Evolutionary conservation across 179 eudicot genomes (phyloP), one percentile per base, ranked within the genome.

Genomic region (Silene coronaria): DNA sequence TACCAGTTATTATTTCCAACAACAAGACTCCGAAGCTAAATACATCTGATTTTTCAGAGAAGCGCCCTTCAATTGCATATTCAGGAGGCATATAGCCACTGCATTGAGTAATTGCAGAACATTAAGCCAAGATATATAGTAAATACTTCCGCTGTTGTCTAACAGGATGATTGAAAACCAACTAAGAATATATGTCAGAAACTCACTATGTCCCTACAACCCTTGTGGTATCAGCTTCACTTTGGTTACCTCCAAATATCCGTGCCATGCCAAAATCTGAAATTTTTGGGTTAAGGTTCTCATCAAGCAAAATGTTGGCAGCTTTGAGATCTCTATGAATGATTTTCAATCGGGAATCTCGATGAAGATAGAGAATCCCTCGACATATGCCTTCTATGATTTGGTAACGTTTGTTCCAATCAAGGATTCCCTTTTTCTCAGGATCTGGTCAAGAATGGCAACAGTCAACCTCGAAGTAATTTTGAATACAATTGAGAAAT

Each of bases 61-160:
- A 86, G 6, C 30, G 59, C 3, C 89, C 89, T 16, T 73, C 67
- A 77, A 84, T 83, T 71, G 86, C 90, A 76, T 88, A 86, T 69
- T 87, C 88, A 0, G 87, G 89, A 34, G 89, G 77, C 88, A 88
- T 87, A 38, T 84, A 82, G 13, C 90, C 88, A 14, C 90, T 88
- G 71, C 38, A 81, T 8, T 3, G 23, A 27, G n/a, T 30, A 28
- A 11, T 42, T 42, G 21, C 38, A 69, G 23, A 66, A 34, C 22
- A 51, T 59, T 24, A 69, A 69, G 24, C 32, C 48, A 46, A 69
- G 19, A 16, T 28, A 24, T 28, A 55, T 21, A 34, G 46, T 13
- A 21, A 22, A 17, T 66, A 34, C 71, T 11, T 48, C 16, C 3
- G 3, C 7, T 48, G 55, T 3, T 48, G 2, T 51, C 19, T 51